A percentile compares a stretch with the other conserved stretches of the same genome.
Evolutionary conservation across 768 basidiomycete genomes (phyloP).

Genomic region (Galerina marginata): DNA sequence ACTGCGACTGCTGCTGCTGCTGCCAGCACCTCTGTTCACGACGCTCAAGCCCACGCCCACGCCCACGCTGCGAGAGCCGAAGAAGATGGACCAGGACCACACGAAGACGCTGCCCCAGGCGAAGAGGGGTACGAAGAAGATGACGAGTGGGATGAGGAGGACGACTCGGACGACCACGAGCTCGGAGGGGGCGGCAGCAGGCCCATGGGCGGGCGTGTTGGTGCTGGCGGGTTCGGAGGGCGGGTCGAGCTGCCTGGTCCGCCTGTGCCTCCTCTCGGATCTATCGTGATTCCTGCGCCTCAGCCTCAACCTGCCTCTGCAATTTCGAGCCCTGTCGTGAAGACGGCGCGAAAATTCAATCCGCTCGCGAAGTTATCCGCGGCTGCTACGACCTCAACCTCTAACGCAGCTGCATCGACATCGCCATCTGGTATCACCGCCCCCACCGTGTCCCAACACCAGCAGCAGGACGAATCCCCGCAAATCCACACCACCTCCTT

Average conservation of each 20-base stretch:
- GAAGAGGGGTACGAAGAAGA: constrained; percentile 39
- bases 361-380: constrained; percentile 7
- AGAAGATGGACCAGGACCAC: constrained; percentile 5
- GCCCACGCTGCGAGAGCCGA: neutral
- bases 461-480: neutral
- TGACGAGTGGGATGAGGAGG: constrained; percentile 32
- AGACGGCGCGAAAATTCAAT: constrained; percentile 7
- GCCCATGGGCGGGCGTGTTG: neutral
- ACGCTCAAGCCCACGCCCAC: neutral
- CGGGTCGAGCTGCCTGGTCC: too few species aligned
- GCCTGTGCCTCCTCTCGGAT: neutral
- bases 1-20: too few species aligned
- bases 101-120: constrained; percentile 9
- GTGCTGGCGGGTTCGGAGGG: neutral
- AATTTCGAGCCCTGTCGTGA: neutral
- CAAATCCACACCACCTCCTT: constrained; percentile 29
- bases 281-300: neutral
- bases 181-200: neutral
- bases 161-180: constrained; percentile 4
- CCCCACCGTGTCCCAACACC: neutral
- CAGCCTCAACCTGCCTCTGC: neutral
- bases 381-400: neutral
- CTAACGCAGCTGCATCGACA: neutral
- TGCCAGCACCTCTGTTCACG: neutral
- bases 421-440: neutral